A percentile compares a stretch with the other conserved stretches of the same genome.
These are phyloP conservation scores for Francoa sonchifolia DNA, from an alignment of 441 rosid genomes.

Conservation along the genomic window DNA sequence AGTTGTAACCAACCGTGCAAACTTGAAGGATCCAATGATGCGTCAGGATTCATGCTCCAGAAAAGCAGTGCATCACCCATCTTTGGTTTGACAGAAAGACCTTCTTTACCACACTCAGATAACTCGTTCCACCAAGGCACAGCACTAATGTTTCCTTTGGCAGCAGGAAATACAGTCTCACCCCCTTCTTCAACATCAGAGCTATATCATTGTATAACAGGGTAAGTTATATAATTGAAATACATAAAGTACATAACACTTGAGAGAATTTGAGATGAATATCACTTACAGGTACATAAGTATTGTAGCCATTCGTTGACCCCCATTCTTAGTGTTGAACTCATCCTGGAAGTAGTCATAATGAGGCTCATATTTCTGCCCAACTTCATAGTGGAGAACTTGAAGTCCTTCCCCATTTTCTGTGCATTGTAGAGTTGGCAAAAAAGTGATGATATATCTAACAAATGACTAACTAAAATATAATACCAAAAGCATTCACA, in stretches of 20 bases:
- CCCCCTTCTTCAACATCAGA: conserved; percentile 99
- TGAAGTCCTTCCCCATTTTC: conserved; percentile 95
- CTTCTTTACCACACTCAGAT: conserved; percentile 73
- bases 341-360: conserved; percentile 80
- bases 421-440: conserved; percentile 21
- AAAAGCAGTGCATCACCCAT: conserved; percentile 90
- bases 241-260: conserved; percentile 1
- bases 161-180: conserved; percentile 80
- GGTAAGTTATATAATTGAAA: neutral
- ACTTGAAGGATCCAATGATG: conserved; percentile 64
- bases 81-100: conserved; percentile 78
- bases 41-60: conserved; percentile 93
- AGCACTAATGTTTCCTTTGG: conserved; percentile 54
- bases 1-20: conserved; percentile 52
- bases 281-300: conserved; percentile 88
- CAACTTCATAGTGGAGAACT: conserved; percentile 82
- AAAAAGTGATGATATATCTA: neutral
- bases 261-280: neutral
- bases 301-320: conserved; percentile 85
- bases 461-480: neutral
- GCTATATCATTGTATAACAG: conserved; percentile 26
- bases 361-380: conserved; percentile 84
- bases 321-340: conserved; percentile 73
- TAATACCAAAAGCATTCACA: neutral
- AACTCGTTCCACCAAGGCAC: conserved; percentile 87